Base-by-base conservation (phyloP, 2,329 filamentous ascomycete species). In the Xylaria polymorpha region DNA sequence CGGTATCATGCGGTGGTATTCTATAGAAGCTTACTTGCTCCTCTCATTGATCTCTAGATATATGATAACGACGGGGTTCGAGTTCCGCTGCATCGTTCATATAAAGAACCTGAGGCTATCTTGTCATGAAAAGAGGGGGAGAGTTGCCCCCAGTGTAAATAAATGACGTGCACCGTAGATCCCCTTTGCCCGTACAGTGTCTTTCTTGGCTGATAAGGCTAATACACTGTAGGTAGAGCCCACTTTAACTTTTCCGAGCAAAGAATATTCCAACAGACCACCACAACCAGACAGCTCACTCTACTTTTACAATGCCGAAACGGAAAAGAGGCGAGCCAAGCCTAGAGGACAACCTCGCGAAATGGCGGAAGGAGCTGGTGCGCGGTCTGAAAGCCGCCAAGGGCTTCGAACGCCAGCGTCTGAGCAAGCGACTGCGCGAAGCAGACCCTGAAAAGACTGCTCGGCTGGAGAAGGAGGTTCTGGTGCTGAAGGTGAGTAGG, bases 381-480 rank as follows among this genome's bases (percentile, higher is more conserved):
- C 86, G 88, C 67, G 91, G 90, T 0, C 84, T 95, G 69, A 94
- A 94, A 79, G 83, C 85, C 12, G 91, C 90, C 66, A 93, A 92
- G 77, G 90, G 90, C 56, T 91, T 93, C 76, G 92, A 95, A 82
- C 86, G 92, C 55, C 93, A 95, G 81, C 92, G 94, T 72, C 85
- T 92, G 68, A 86, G 90, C 70, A 91, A 88, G 78, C 83, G 85
- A 50, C 79, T 87, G 15, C 84, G 81, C 59, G 86, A 88, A 35
- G 80, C 81, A 61, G 83, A 82, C 1, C 72, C 80, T 9, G 85
- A 85, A 53, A 88, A 89, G 75, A 81, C 87, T 25, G 81, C 83
- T 67, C 84, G 91, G 22, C 81, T 94, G 39, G 87, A 92, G 70
- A 85, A 86, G 41, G 92, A 89, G 75, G 77, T 88, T 53, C 78